Evolutionary conservation across 1,139 yeast species (phyloP).

Genomic region (Debaryomycetaceae sp.): DNA sequence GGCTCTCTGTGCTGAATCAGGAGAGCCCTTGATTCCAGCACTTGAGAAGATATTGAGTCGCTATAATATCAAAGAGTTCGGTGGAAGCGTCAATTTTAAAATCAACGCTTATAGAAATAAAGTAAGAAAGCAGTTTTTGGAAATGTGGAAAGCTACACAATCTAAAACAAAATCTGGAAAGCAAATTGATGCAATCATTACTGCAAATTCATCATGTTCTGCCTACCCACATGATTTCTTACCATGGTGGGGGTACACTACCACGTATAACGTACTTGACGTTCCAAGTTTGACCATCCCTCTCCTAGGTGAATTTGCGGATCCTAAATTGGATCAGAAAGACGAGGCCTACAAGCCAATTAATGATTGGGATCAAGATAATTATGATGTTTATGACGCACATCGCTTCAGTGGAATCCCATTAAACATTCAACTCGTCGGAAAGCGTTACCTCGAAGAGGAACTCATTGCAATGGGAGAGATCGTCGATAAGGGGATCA

Average conservation of each 20-base stretch:
- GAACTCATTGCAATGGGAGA: conserved; percentile 3
- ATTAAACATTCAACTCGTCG: conserved; percentile 3
- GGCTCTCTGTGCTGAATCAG: conserved; percentile 11
- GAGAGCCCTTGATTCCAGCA: conserved; percentile 11
- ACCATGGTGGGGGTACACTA: conserved; percentile 6
- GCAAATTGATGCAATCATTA: conserved; percentile 1
- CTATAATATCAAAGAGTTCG: background rate
- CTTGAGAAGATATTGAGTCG: background rate
- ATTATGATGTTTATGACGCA: conserved; percentile 3
- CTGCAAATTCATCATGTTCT: conserved; percentile 1
- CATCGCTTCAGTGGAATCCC: conserved; percentile 1
- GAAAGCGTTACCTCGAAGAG: conserved; percentile 4
- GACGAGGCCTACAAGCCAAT: conserved; percentile 1
- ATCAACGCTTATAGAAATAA: conserved; percentile 1
- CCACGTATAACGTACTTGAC: conserved; percentile 4
- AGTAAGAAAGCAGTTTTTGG: conserved; percentile 2
- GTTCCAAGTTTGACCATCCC: conserved; percentile 2
- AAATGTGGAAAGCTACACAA: conserved; percentile 2
- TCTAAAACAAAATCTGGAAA: background rate
- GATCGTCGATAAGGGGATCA: conserved; percentile 1
- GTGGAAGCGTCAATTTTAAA: conserved; percentile 1
- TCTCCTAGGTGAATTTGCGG: conserved; percentile 1
- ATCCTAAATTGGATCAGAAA: background rate
- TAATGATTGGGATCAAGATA: conserved; percentile 2
- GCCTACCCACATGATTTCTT: conserved; percentile 1